These are phyloP conservation scores for Gnaphalium uliginosum DNA, from an alignment of 129 eudicot species.

Conservation along the genomic window DNA sequence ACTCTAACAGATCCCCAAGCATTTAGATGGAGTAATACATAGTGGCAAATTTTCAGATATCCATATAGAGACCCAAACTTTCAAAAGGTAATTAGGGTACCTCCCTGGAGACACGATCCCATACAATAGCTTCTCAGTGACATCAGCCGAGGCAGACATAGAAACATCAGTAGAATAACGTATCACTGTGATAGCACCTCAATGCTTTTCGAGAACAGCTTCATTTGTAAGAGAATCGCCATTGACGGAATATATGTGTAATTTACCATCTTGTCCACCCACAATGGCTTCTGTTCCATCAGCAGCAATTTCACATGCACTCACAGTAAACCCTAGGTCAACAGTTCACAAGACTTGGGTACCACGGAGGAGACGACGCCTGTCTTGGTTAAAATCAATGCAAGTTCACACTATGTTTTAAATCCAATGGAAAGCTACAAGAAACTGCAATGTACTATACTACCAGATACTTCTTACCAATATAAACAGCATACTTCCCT, in stretches of 20 bases:
- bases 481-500: slow-evolving; percentile 4
- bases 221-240: slow-evolving; percentile 78
- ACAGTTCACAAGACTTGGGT: slow-evolving; percentile 61
- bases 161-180: slow-evolving; percentile 95
- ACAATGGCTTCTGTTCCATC: slow-evolving; percentile 87
- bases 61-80: not conserved
- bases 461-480: not conserved
- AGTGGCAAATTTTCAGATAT: not conserved
- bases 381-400: slow-evolving; percentile 63
- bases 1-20: not conserved
- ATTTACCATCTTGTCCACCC: slow-evolving; percentile 93
- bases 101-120: slow-evolving; percentile 90
- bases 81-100: slow-evolving; percentile 42
- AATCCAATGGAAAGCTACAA: not conserved
- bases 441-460: not conserved
- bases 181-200: slow-evolving; percentile 83
- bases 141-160: slow-evolving; percentile 93
- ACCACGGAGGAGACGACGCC: slow-evolving; percentile 83
- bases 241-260: slow-evolving; percentile 67
- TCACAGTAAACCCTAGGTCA: slow-evolving; percentile 70
- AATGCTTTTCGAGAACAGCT: slow-evolving; percentile 87
- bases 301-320: slow-evolving; percentile 78
- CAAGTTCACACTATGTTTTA: slow-evolving; percentile 35
- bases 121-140: slow-evolving; percentile 92
- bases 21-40: not conserved